Evolutionary conservation across 2,329 filamentous ascomycete species (phyloP), one percentile per base, ranked within the genome.

Genomic region (Dactylellina sp.): DNA sequence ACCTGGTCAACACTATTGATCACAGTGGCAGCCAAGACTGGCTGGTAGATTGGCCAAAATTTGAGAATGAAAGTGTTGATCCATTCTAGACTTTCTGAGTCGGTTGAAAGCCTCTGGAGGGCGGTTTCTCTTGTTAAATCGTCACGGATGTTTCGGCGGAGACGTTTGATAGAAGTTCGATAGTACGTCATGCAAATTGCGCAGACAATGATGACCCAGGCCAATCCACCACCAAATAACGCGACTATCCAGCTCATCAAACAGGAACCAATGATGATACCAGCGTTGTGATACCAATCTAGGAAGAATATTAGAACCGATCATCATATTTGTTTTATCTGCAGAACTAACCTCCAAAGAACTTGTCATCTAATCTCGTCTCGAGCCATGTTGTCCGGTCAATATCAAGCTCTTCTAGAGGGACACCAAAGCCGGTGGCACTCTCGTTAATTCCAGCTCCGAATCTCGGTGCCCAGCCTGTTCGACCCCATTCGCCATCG

Each of bases 251-350:
- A 99, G 20, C 94, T 97, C 28, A 88, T 84, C 59, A 99, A 84
- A 80, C 93, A 97, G 57, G 94, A 92, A 80, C 99, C 97, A 77
- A 94, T 85, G 80, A 99, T 97, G 75, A 99, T 84, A n/a, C 85
- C 95, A 1, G 93, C 89, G 81, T 99, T 99, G 82, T 99, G 93
- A 81, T 98, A 99, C 95, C 95, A 99, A 81, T 98, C 93, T 92
- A 76, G 56, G 22, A 47, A n/a, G n/a, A 9, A 20, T 11, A 14
- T 68, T 50, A 75, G 61, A 11, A 35, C 42, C 11, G 22, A n/a
- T 32, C 20, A 20, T 25, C 53, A 16, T 24, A 6, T 46, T 9
- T 12, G 24, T 44, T n/a, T 11, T 7, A 44, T 28, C 65, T 52
- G 16, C 6, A 7, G 18, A 35, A 12, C 56, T 78, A 82, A 91